phyloP scores from a whole-genome alignment of 768 basidiomycete species.

The Leucogyrophana mollusca region DNA sequence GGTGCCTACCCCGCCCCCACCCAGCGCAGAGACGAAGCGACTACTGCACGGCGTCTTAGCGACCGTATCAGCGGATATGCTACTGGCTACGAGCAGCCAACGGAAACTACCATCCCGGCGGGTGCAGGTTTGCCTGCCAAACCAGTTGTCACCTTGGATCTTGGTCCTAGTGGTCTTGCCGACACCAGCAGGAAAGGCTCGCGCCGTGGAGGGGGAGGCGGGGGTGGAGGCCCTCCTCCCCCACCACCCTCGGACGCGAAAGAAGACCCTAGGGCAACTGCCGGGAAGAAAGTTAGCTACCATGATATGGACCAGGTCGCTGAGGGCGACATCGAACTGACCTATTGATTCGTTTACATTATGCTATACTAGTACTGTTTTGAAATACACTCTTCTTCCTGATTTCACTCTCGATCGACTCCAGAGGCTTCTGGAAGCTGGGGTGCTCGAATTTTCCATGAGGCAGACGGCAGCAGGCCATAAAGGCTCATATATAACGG shows the following conservation, averaged over 20 bases:
- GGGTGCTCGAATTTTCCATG: no score
- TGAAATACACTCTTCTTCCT: conserved; percentile 27
- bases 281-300: conserved; percentile 88
- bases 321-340: conserved; percentile 68
- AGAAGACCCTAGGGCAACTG: conserved; percentile 89
- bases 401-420: no score
- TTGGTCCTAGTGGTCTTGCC: conserved; percentile 42
- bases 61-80: conserved; percentile 82
- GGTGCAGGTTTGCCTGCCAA: conserved; percentile 80
- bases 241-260: conserved; percentile 87
- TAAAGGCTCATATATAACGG: no score
- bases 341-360: conserved; percentile 32
- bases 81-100: conserved; percentile 40
- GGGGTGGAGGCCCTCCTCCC: conserved; percentile 55
- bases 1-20: conserved; percentile 37
- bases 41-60: conserved; percentile 65
- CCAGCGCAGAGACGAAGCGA: conserved; percentile 57
- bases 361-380: conserved; percentile 23
- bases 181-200: conserved; percentile 32
- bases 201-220: conserved; percentile 35
- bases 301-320: conserved; percentile 95
- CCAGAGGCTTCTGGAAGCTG: no score
- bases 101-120: conserved; percentile 50
- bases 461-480: no score
- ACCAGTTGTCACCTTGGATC: conserved; percentile 57